Evolutionary conservation across 148 eudicot genomes (phyloP).

Genomic region (Amaranthus palmeri): DNA sequence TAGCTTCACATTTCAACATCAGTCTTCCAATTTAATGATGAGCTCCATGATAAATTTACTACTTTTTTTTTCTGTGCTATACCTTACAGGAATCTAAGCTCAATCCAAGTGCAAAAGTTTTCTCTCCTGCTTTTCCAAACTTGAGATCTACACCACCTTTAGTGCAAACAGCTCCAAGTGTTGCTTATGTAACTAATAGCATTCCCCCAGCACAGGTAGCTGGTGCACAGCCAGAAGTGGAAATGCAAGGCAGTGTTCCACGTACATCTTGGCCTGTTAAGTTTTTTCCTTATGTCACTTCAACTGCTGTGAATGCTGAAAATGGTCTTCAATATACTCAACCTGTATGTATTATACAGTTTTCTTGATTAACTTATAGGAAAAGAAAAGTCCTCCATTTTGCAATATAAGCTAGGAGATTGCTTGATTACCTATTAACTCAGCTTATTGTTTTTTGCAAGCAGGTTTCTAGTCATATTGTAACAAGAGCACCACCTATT

Average conservation of each 20-base stretch:
- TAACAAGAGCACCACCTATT: slow-evolving; percentile 51
- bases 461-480: slow-evolving; percentile 53
- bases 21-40: background rate
- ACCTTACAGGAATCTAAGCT: slow-evolving; percentile 74
- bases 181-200: slow-evolving; percentile 46
- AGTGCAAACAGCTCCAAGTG: slow-evolving; percentile 39
- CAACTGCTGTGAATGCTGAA: slow-evolving; percentile 40
- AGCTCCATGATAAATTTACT: background rate
- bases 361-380: background rate
- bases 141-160: slow-evolving; percentile 50
- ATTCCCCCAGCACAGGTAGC: slow-evolving; percentile 40
- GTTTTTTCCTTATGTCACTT: slow-evolving; percentile 47
- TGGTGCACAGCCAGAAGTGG: slow-evolving; percentile 52
- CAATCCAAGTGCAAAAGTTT: slow-evolving; percentile 82
- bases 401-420: background rate
- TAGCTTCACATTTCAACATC: background rate
- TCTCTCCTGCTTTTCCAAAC: slow-evolving; percentile 58
- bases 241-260: slow-evolving; percentile 35
- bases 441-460: slow-evolving; percentile 9
- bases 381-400: background rate
- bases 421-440: slow-evolving; percentile 6
- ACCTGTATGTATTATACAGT: slow-evolving; percentile 44
- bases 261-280: slow-evolving; percentile 56
- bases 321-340: slow-evolving; percentile 53
- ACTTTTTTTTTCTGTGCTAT: background rate